phyloP scores from a whole-genome alignment of 2,329 filamentous ascomycete genomes.

The Venturia aucupariae region DNA sequence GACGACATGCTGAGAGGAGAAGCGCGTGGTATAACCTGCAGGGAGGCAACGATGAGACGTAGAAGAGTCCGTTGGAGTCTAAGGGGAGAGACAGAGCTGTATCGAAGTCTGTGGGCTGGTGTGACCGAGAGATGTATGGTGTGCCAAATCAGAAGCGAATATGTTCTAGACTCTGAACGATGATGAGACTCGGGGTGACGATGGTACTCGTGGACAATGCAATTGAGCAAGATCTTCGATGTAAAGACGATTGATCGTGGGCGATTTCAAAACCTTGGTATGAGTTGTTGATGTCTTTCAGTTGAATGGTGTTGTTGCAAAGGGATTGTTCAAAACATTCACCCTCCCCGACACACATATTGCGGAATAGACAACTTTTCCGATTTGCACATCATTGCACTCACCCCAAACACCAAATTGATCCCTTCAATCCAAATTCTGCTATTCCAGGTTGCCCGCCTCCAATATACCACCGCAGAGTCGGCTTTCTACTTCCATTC shows the following conservation, averaged over 20 bases:
- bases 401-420: not conserved
- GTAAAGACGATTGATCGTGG: not conserved
- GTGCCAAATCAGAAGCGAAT: not conserved
- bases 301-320: not conserved
- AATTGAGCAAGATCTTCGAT: not conserved
- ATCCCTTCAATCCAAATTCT: not conserved
- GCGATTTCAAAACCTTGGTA: not conserved
- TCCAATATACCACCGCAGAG: not conserved
- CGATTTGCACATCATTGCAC: not conserved
- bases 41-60: not conserved
- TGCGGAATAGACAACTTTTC: not conserved
- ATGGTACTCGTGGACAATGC: not conserved
- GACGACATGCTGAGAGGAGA: not conserved
- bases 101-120: not conserved
- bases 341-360: not conserved
- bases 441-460: not conserved
- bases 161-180: not conserved
- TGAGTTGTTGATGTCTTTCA: not conserved
- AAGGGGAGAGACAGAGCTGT: not conserved
- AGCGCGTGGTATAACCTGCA: not conserved
- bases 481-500: not conserved
- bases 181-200: not conserved
- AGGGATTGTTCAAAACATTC: not conserved
- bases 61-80: not conserved
- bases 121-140: not conserved